Percentiles rank a stretch among this genome's conserved stretches.
Conservation (phyloP, 1,139 yeast species). For the Diutina rugosa region DNA sequence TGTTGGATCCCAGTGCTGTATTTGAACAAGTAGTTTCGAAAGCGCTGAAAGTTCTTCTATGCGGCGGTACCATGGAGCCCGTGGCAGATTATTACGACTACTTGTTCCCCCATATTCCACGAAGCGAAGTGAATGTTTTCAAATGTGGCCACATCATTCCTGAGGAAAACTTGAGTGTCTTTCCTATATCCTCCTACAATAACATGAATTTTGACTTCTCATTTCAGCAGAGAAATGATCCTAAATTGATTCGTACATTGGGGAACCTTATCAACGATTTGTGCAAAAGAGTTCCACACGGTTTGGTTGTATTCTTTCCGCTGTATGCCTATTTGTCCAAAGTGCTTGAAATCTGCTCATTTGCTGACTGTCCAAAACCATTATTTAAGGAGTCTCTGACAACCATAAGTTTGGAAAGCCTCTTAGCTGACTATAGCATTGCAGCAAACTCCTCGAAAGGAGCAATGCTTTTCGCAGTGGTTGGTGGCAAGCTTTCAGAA, state of each 20-base stretch:
- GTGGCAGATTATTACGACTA: slow-evolving; percentile 51
- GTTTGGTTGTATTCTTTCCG: slow-evolving; percentile 75
- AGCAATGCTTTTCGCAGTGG: slow-evolving; percentile 70
- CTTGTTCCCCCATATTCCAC: slow-evolving; percentile 46
- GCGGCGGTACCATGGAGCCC: slow-evolving; percentile 98
- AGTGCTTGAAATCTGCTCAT: slow-evolving; percentile 40
- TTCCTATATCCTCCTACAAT: slow-evolving; percentile 25
- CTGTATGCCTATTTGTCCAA: slow-evolving; percentile 61
- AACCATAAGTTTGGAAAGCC: slow-evolving; percentile 25
- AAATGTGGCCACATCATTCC: slow-evolving; percentile 85
- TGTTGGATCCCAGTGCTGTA: slow-evolving; percentile 67
- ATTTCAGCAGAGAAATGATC: slow-evolving; percentile 45
- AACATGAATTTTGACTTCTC: slow-evolving; percentile 46
- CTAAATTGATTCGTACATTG: slow-evolving; percentile 32
- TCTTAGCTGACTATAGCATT: slow-evolving; percentile 38
- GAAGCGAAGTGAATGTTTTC: slow-evolving; percentile 35
- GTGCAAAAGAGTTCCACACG: slow-evolving; percentile 44
- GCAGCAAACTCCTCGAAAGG: slow-evolving; percentile 25
- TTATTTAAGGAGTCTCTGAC: slow-evolving; percentile 47
- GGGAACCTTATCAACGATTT: slow-evolving; percentile 38
- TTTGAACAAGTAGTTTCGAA: slow-evolving; percentile 56
- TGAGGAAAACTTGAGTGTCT: slow-evolving; percentile 47
- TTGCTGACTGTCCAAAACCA: slow-evolving; percentile 15
- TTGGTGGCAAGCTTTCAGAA: slow-evolving; percentile 89
- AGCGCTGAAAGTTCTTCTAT: slow-evolving; percentile 61